Base-by-base conservation (phyloP, 2,329 filamentous ascomycete species). In the Aspergillus arachidicola region DNA sequence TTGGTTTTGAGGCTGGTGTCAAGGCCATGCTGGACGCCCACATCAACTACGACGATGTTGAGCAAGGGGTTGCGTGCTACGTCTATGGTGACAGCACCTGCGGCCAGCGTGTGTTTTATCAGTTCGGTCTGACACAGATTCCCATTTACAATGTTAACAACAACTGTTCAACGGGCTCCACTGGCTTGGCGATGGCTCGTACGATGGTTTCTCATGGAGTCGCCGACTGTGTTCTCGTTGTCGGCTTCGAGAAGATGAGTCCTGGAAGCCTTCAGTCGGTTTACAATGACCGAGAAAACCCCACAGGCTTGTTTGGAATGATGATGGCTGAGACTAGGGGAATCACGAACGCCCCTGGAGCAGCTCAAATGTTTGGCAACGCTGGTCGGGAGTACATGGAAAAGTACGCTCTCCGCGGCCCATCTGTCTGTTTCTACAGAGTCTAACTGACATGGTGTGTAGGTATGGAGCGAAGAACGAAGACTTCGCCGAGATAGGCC, bases 141-240 rank as follows among this genome's bases (percentile, higher is more conserved):
- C 94, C 94, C 73, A 93, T 98, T 76, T 94, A 96, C 85, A 98
- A 98, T 75, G 93, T 97, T 75, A 98, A 97, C 86, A 98, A 98
- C 85, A 97, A 97, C 84, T 98, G 94, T 85, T 92, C 92, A 4
- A 98, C 94, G 0, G 95, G 94, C n/a, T 93, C 90, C 5, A 97
- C 94, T 0, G 95, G 94, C 10, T 82, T 98, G 62, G 89, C 89
- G 75, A 90, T 98, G 86, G 95, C 86, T 2, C 85, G 93, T 38
- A 92, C 89, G 59, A 85, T 96, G 76, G 89, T 97, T 71, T 85
- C 88, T 7, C 86, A 91, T 71, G 94, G 94, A 38, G 91, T 87
- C 16, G 91, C 93, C 1, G 92, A 97, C 79, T 96, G 93, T 75
- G 88, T 97, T 23, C 82, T 98, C 64, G 94, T 98, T 1, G 88